Percentiles rank a stretch among this genome's conserved stretches.
Conservation (phyloP, 176 grass and related monocot genomes). For the Avena sativa region DNA sequence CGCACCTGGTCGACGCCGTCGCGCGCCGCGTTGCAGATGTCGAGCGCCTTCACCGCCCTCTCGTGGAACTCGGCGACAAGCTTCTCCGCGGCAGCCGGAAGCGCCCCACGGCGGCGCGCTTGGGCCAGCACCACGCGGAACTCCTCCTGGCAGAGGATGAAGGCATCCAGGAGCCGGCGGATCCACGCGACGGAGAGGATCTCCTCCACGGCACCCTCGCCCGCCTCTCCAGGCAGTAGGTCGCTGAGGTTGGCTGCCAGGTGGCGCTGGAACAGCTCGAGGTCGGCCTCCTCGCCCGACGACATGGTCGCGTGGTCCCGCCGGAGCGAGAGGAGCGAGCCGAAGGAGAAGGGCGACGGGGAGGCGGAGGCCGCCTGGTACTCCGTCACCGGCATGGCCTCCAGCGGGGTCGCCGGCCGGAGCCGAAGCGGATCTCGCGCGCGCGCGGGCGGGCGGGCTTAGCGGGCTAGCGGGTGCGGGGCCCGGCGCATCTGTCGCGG, state of each 20-base stretch:
- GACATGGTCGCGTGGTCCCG: conserved; percentile 35
- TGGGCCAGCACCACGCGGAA: conserved; percentile 77
- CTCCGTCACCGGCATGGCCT: conserved; percentile 82
- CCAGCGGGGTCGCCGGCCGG: conserved; percentile 30
- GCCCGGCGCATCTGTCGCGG: background rate
- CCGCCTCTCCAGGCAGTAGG: conserved; percentile 39
- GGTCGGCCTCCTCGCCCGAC: conserved; percentile 35
- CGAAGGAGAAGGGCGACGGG: conserved; percentile 40
- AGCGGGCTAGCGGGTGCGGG: conserved; percentile 3
- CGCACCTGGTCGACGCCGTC: conserved; percentile 80
- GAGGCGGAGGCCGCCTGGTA: conserved; percentile 59
- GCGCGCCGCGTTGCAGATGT: conserved; percentile 90
- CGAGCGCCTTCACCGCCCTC: conserved; percentile 84
- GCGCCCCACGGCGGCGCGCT: conserved; percentile 57
- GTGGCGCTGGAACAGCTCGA: conserved; percentile 48
- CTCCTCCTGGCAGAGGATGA: conserved; percentile 83
- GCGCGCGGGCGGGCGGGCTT: background rate
- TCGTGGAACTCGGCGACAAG: conserved; percentile 89
- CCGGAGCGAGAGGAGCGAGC: conserved; percentile 41
- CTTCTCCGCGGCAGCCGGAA: conserved; percentile 52
- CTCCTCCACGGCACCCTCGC: conserved; percentile 43
- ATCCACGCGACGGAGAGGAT: conserved; percentile 78
- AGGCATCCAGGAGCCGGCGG: conserved; percentile 80
- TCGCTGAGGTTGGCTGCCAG: conserved; percentile 64
- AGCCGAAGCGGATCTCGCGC: conserved; percentile 28